Percentiles rank a stretch among this genome's conserved stretches.
Evolutionary conservation across 495 filamentous ascomycete species (phyloP).

Genomic region (Apiosordaria backusii): DNA sequence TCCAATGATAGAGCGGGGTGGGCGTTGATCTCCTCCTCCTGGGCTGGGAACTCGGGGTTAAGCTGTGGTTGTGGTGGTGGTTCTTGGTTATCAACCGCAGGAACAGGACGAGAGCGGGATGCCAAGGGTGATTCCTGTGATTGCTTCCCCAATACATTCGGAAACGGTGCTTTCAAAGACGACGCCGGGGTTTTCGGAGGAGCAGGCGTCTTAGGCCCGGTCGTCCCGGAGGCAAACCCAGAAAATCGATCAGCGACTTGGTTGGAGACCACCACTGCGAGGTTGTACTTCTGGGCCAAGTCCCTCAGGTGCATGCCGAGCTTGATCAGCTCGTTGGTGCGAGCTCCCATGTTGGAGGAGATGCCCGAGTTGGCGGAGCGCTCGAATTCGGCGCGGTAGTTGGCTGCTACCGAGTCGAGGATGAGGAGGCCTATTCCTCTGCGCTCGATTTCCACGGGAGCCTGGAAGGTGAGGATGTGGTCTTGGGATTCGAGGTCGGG

Average conservation of each 20-base stretch:
- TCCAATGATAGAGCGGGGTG: conserved; percentile 63
- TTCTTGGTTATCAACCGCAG: not conserved
- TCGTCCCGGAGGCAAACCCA: not conserved
- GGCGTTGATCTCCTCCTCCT: not conserved
- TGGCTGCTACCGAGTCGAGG: conserved; percentile 87
- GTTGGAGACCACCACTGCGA: conserved; percentile 89
- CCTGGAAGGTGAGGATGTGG: conserved; percentile 87
- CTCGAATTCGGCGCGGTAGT: conserved; percentile 88
- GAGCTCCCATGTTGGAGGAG: conserved; percentile 53
- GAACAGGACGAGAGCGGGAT: not conserved
- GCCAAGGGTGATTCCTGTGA: conserved; percentile 19
- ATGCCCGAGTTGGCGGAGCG: conserved; percentile 32
- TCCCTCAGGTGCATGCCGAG: conserved; percentile 74
- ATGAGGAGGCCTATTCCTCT: conserved; percentile 76
- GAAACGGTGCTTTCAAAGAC: conserved; percentile 18
- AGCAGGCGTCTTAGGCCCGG: conserved; percentile 17
- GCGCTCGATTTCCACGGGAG: conserved; percentile 75
- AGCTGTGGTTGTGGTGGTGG: conserved; percentile 1
- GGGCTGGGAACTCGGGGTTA: not conserved
- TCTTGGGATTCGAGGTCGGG: conserved; percentile 93
- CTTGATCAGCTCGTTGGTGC: conserved; percentile 65
- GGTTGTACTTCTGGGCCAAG: conserved; percentile 63
- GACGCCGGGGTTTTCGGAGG: not conserved
- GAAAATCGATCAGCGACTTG: conserved; percentile 91
- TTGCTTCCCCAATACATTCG: conserved; percentile 13